Evolutionary conservation across 257 asterid genomes (phyloP).

Genomic region (Misopates orontium): DNA sequence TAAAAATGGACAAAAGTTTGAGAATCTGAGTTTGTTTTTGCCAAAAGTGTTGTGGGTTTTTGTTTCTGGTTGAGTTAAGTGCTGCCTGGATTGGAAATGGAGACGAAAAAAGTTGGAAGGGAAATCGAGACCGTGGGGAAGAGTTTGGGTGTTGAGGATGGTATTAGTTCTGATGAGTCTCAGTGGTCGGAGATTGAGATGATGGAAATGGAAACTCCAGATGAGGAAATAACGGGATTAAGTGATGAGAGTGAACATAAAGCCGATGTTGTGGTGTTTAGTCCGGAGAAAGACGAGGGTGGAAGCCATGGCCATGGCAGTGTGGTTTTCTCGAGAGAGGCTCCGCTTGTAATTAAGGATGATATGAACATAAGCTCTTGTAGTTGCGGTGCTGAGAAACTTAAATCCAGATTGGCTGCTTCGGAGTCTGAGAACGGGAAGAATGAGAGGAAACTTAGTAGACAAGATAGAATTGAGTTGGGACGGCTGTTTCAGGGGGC

Average conservation of each 20-base stretch:
- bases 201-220: constrained; percentile 66
- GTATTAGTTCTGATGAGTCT: constrained; percentile 34
- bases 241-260: constrained; percentile 28
- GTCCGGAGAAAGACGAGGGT: constrained; percentile 49
- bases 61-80: constrained; percentile 10
- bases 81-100: constrained; percentile 21
- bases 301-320: constrained; percentile 51
- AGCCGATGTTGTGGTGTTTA: constrained; percentile 38
- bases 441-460: constrained; percentile 75
- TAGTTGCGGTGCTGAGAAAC: constrained; percentile 82
- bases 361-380: constrained; percentile 51
- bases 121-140: constrained; percentile 34
- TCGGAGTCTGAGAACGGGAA: constrained; percentile 64
- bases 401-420: constrained; percentile 62
- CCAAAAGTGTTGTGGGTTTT: constrained; percentile 4
- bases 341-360: constrained; percentile 59
- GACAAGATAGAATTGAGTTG: constrained; percentile 86
- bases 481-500: constrained; percentile 93
- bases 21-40: constrained; percentile 25
- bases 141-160: constrained; percentile 30
- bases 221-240: constrained; percentile 29
- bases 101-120: background rate
- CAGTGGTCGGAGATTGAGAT: constrained; percentile 59
- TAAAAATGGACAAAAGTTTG: constrained; percentile 41
- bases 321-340: constrained; percentile 71